phyloP scores from a whole-genome alignment of 495 filamentous ascomycete genomes.

The Aspergillus saccharolyticus region DNA sequence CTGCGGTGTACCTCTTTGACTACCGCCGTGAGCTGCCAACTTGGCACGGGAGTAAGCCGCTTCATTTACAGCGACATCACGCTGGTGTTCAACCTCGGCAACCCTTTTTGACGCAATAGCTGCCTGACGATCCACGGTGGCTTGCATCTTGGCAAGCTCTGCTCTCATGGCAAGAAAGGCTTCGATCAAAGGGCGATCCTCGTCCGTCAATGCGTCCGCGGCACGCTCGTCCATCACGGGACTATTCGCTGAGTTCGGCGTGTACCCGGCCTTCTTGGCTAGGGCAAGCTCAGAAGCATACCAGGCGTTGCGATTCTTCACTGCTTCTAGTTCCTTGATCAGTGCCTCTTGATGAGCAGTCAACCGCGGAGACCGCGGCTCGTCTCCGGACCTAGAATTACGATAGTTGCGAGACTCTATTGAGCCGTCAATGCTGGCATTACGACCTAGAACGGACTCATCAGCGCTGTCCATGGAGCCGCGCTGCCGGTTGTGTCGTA shows the following conservation, averaged over 20 bases:
- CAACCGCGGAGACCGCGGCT: slow-evolving; percentile 41
- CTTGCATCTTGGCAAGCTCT: slow-evolving; percentile 72
- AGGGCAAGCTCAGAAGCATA: slow-evolving; percentile 91
- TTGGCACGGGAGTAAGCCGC: slow-evolving; percentile 93
- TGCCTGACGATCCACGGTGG: slow-evolving; percentile 79
- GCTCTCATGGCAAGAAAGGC: slow-evolving; percentile 85
- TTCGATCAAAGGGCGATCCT: slow-evolving; percentile 88
- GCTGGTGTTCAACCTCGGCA: slow-evolving; percentile 86
- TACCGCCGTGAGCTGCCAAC: slow-evolving; percentile 75
- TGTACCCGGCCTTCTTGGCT: slow-evolving; percentile 82
- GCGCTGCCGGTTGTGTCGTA: slow-evolving; percentile 39
- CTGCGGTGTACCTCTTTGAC: slow-evolving; percentile 64
- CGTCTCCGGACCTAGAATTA: slow-evolving; percentile 38
- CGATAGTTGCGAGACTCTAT: slow-evolving; percentile 37
- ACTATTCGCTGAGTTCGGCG: slow-evolving; percentile 63
- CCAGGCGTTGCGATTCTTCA: slow-evolving; percentile 87
- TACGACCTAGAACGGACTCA: slow-evolving; percentile 41
- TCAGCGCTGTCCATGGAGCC: slow-evolving; percentile 44
- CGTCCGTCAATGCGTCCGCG: slow-evolving; percentile 75
- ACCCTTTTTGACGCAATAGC: slow-evolving; percentile 79
- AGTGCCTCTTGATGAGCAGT: slow-evolving; percentile 51
- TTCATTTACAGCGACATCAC: slow-evolving; percentile 86
- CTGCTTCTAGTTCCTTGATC: slow-evolving; percentile 75
- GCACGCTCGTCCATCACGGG: slow-evolving; percentile 71
- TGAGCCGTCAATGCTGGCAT: slow-evolving; percentile 41